These are phyloP conservation scores for Acacia acuminata DNA, from an alignment of 306 rosid species.

Conservation along the genomic window DNA sequence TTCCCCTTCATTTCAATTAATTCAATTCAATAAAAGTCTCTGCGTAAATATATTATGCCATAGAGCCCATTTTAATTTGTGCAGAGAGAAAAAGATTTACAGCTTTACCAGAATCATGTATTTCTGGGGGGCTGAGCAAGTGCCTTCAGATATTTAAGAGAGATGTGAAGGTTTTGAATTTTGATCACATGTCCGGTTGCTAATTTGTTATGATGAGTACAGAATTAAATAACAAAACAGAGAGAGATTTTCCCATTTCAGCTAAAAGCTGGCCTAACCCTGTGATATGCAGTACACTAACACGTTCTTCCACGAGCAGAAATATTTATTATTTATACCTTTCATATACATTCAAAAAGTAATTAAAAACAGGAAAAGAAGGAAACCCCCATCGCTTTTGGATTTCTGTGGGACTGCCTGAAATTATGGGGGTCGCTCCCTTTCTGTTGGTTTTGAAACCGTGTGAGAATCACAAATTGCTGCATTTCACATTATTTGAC, in stretches of 20 bases:
- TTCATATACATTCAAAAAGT: not conserved
- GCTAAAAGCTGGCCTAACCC: conserved; percentile 6
- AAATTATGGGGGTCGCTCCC: conserved; percentile 12
- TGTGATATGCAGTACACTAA: conserved; percentile 1
- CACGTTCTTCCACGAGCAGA: conserved; percentile 6
- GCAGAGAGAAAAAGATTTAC: not conserved
- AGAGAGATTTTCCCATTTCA: not conserved
- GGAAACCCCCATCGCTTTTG: not conserved
- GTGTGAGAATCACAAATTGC: conserved; percentile 2
- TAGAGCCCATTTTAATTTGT: too few relatives aligned
- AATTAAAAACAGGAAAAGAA: not conserved
- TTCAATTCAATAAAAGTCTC: too few relatives aligned
- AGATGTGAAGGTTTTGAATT: not conserved
- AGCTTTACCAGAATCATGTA: not conserved
- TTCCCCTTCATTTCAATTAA: too few relatives aligned
- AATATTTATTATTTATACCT: not conserved
- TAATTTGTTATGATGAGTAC: not conserved
- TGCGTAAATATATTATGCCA: too few relatives aligned
- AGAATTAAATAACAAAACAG: not conserved
- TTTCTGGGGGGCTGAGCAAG: not conserved
- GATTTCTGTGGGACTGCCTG: conserved; percentile 18
- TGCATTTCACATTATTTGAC: not conserved
- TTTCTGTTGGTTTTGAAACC: conserved; percentile 7
- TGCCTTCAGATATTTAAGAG: not conserved
- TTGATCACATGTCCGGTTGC: not conserved